Percentiles rank a stretch among this genome's conserved stretches.
Conservation (phyloP, 371 early-diverging fungal species). For the Actinomortierella ambigua region DNA sequence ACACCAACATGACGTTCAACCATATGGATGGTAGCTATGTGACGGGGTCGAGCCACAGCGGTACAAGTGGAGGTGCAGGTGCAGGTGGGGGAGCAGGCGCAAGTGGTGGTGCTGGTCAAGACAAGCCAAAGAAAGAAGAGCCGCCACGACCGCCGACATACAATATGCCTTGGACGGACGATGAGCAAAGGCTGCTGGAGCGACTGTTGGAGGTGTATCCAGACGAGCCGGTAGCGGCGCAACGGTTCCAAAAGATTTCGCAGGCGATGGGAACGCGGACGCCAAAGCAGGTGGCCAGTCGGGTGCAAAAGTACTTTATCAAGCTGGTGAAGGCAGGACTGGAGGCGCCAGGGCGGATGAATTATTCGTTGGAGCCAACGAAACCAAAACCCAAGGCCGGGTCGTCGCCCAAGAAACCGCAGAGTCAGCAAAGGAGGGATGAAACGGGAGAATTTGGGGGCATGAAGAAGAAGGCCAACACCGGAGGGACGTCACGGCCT, state of each 20-base stretch:
- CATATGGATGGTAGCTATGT: conserved; percentile 38
- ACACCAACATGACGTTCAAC: conserved; percentile 40
- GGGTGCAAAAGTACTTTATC: conserved; percentile 73
- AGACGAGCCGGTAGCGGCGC: conserved; percentile 67
- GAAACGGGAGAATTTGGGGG: conserved; percentile 14
- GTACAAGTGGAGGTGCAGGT: too few relatives aligned
- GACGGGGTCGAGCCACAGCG: too few relatives aligned
- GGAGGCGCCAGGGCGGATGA: conserved; percentile 66
- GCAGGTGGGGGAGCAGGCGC: conserved; percentile 36
- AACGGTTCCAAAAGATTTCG: conserved; percentile 66
- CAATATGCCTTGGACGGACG: conserved; percentile 70
- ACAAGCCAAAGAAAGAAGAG: conserved; percentile 13
- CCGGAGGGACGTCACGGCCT: conserved; percentile 26
- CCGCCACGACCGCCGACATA: conserved; percentile 49
- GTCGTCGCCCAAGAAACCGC: conserved; percentile 34
- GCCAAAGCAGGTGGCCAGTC: conserved; percentile 64
- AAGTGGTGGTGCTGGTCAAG: too few relatives aligned
- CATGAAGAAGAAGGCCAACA: neutral
- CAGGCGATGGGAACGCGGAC: conserved; percentile 65
- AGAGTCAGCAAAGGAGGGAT: conserved; percentile 51
- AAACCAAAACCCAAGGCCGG: conserved; percentile 26
- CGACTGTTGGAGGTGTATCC: conserved; percentile 60
- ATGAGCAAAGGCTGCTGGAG: conserved; percentile 65
- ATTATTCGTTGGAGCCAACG: conserved; percentile 34
- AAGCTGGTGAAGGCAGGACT: conserved; percentile 67